A percentile compares a stretch with the other conserved stretches of the same genome.
Conservation (phyloP, 176 grass and related monocot species). For the Oryza punctata region DNA sequence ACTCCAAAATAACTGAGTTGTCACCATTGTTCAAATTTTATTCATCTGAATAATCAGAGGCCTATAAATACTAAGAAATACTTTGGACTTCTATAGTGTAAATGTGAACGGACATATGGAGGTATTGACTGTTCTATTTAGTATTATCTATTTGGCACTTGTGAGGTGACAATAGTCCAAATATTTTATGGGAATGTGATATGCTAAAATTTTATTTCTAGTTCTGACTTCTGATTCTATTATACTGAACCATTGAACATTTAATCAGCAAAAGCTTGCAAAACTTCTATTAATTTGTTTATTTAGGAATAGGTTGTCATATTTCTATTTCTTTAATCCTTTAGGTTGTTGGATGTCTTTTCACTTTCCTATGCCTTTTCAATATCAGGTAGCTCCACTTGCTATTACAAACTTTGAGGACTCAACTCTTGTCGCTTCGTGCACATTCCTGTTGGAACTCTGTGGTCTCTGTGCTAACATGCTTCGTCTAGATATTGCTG, state of each 20-base stretch:
- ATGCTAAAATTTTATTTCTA: background rate
- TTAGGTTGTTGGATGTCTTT: constrained; percentile 24
- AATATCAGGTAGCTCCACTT: constrained; percentile 75
- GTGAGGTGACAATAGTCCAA: constrained; percentile 13
- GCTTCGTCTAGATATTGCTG: constrained; percentile 93
- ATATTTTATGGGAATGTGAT: constrained; percentile 27
- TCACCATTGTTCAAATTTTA: constrained; percentile 17
- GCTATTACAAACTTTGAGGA: constrained; percentile 92
- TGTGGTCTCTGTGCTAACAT: constrained; percentile 89
- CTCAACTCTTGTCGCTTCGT: constrained; percentile 75
- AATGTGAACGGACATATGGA: constrained; percentile 6
- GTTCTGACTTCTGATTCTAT: constrained; percentile 15
- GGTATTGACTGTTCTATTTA: constrained; percentile 4
- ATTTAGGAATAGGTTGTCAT: constrained; percentile 3
- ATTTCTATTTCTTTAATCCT: constrained; percentile 31
- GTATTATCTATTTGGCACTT: constrained; percentile 1
- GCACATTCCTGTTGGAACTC: constrained; percentile 86
- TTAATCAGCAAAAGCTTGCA: background rate
- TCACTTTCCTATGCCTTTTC: constrained; percentile 31
- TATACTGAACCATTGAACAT: background rate
- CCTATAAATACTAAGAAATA: background rate
- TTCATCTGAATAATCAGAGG: background rate
- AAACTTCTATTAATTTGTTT: constrained; percentile 26
- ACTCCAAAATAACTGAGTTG: background rate
- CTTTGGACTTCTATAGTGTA: background rate